phyloP scores from a whole-genome alignment of 1,139 yeast genomes.

The Taphrina flavorubra region DNA sequence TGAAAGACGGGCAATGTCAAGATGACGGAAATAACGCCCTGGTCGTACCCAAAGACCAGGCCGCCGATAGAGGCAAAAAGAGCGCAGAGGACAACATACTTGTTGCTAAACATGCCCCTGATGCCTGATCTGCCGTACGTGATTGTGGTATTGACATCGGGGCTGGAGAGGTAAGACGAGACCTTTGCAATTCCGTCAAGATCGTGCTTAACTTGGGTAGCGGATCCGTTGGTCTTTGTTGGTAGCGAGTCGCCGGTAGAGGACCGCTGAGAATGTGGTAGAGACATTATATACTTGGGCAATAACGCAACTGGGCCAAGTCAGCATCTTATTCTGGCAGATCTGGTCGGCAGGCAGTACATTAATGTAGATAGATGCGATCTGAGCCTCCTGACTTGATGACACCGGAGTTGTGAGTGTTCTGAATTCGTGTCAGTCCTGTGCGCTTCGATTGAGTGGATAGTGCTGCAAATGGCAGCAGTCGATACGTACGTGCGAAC shows the following conservation, averaged over 20 bases:
- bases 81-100: conserved; percentile 48
- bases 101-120: conserved; percentile 46
- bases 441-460: neutral
- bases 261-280: neutral
- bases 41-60: conserved; percentile 52
- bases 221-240: neutral
- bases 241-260: conserved; percentile 5
- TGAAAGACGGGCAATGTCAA: conserved; percentile 58
- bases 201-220: neutral
- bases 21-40: conserved; percentile 65
- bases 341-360: neutral
- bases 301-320: neutral
- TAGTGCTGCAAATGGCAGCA: neutral
- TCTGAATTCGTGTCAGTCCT: neutral
- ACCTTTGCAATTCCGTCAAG: neutral
- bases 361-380: conserved; percentile 12
- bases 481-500: conserved; percentile 18
- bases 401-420: conserved; percentile 37
- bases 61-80: conserved; percentile 52
- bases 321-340: neutral
- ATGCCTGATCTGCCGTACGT: conserved; percentile 42
- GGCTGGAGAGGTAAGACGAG: conserved; percentile 12
- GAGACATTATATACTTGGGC: neutral
- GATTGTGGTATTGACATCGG: conserved; percentile 17
- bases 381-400: conserved; percentile 28